Percentiles rank a stretch among this genome's conserved stretches.
phyloP scores from a whole-genome alignment of 306 rosid species.

The Adenanthera pavonina region DNA sequence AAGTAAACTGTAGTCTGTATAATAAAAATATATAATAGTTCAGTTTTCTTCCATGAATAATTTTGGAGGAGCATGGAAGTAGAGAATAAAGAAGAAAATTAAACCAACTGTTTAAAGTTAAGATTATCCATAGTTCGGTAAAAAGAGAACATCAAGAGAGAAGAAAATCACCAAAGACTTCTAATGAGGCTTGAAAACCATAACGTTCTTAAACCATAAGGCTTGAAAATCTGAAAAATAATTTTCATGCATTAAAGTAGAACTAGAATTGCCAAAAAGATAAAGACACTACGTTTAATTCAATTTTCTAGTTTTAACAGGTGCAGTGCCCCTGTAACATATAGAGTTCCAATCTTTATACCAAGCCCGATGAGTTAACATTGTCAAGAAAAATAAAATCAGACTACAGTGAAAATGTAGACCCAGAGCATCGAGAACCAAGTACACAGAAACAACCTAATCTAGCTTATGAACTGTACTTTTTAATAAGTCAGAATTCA shows the following conservation, averaged over 20 bases:
- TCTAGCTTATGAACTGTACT: not conserved
- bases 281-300: not conserved
- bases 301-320: not conserved
- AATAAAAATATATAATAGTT: not conserved
- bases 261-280: not conserved
- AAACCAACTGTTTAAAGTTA: constrained; percentile 25
- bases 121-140: constrained; percentile 16
- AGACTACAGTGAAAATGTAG: not conserved
- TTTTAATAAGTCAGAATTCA: not conserved
- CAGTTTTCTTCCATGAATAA: not conserved
- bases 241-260: not conserved
- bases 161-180: constrained; percentile 12
- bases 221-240: no score
- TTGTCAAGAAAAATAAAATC: not conserved
- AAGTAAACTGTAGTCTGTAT: constrained; percentile 87
- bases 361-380: not conserved
- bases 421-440: not conserved
- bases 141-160: constrained; percentile 11
- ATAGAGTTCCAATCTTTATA: not conserved
- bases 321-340: not conserved
- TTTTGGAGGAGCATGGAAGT: not conserved
- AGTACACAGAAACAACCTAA: constrained; percentile 1
- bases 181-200: constrained; percentile 11
- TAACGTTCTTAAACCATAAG: not conserved
- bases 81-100: constrained; percentile 9